A percentile compares a stretch with the other conserved stretches of the same genome.
Evolutionary conservation across 1,284 basidiomycete genomes (phyloP).

Genomic region (Thecaphora frezii): DNA sequence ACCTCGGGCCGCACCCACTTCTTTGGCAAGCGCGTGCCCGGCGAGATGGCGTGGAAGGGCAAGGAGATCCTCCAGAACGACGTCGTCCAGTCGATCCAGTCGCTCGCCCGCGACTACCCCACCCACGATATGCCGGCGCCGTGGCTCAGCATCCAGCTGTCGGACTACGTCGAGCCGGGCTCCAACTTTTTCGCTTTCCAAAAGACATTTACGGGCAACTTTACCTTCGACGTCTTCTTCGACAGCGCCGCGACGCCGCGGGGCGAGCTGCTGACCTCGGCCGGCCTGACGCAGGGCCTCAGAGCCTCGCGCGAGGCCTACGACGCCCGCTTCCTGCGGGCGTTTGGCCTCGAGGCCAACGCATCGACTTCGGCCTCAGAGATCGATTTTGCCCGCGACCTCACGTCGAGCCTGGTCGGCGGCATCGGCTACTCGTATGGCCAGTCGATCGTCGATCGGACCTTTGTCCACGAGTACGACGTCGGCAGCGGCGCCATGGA

Average conservation of each 20-base stretch:
- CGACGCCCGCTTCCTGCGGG: constrained; percentile 68
- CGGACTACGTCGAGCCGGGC: constrained; percentile 71
- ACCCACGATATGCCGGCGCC: constrained; percentile 69
- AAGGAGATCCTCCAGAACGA: constrained; percentile 74
- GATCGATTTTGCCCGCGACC: constrained; percentile 75
- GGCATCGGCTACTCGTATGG: constrained; percentile 94
- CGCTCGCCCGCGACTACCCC: constrained; percentile 66
- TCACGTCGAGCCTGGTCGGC: constrained; percentile 84
- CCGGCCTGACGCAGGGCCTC: constrained; percentile 68
- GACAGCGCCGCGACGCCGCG: constrained; percentile 69
- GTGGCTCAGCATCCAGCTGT: constrained; percentile 73
- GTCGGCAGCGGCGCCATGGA: constrained; percentile 38
- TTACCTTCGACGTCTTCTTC: constrained; percentile 82
- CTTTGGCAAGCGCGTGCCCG: constrained; percentile 68
- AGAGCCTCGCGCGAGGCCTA: constrained; percentile 69
- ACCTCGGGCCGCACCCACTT: constrained; percentile 74
- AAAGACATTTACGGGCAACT: constrained; percentile 76
- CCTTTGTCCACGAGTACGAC: constrained; percentile 85
- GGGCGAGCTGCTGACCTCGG: constrained; percentile 66
- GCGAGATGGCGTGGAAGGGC: constrained; percentile 78
- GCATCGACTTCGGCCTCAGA: constrained; percentile 61
- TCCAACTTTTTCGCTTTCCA: constrained; percentile 84
- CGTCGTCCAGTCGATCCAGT: constrained; percentile 67
- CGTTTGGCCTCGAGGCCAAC: constrained; percentile 68
- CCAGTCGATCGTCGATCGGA: constrained; percentile 79